Conservation (phyloP, 1,284 basidiomycete species). For the Boletus albobrunnescens region DNA sequence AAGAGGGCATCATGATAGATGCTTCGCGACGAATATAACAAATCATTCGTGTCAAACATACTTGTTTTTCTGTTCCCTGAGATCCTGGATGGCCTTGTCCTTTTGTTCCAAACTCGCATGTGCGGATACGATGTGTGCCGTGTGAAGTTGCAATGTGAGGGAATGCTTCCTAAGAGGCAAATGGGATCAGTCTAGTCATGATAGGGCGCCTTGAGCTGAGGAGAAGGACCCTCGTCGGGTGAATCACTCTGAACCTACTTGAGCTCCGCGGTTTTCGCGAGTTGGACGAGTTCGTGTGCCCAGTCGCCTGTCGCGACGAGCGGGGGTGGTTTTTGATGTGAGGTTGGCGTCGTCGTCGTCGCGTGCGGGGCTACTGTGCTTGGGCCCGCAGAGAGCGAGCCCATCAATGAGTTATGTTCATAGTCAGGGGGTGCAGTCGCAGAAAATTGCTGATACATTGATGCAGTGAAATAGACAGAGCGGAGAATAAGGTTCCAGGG, state of each 20-base stretch:
- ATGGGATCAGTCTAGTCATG: slow-evolving; percentile 13
- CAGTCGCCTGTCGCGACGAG: slow-evolving; percentile 74
- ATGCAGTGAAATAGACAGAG: slow-evolving; percentile 26
- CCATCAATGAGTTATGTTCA: slow-evolving; percentile 33
- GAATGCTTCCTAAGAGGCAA: slow-evolving; percentile 63
- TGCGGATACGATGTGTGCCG: slow-evolving; percentile 78
- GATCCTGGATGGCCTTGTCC: slow-evolving; percentile 68
- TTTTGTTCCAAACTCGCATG: slow-evolving; percentile 73
- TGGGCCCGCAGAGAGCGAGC: slow-evolving; percentile 32
- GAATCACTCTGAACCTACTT: slow-evolving; percentile 46
- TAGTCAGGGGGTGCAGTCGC: slow-evolving; percentile 34
- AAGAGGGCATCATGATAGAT: background rate
- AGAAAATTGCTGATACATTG: slow-evolving; percentile 38
- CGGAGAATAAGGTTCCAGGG: slow-evolving; percentile 28
- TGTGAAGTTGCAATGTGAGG: slow-evolving; percentile 73
- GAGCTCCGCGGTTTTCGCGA: slow-evolving; percentile 77
- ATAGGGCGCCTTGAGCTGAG: background rate
- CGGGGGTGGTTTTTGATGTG: slow-evolving; percentile 37
- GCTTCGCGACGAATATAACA: background rate
- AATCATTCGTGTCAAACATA: slow-evolving; percentile 34
- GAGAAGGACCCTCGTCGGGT: background rate
- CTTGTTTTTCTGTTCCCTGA: slow-evolving; percentile 79
- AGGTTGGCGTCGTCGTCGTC: slow-evolving; percentile 24
- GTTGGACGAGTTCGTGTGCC: slow-evolving; percentile 77
- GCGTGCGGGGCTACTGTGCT: slow-evolving; percentile 35